Base-by-base conservation (phyloP, 2,329 filamentous ascomycete genomes). In the Pestalotiopsis sp. region DNA sequence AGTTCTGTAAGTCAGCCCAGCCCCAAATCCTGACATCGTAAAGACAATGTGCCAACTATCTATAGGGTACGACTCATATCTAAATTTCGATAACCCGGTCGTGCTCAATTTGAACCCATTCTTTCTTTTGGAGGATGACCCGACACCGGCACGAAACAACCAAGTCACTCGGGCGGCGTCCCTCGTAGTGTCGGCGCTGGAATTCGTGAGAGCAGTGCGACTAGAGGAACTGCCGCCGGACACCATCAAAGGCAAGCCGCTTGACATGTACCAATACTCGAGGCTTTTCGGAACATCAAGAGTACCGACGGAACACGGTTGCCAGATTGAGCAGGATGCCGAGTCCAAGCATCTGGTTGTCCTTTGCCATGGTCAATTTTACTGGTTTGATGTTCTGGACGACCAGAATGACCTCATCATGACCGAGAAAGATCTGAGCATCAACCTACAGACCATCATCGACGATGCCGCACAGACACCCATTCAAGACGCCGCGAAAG, bases 221-320 rank as follows among this genome's bases (percentile, higher is more conserved):
- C 94, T 92, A 74, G 96, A 98, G 79, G 96, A 99, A 77, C 86
- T 99, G 9, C 92, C 94, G 1, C 95, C 96, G 0, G 96, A 99
- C 80, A 94, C 87, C 1, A 81, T 98, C 70, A 92, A 91, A 74
- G 94, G 93, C 23, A 91, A 90, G 25, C 94, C 96, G 0, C 86
- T 99, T 20, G 96, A 94, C 85, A 99, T 99, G 96, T 97, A 98
- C 79, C 96, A 99, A 79, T 98, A 97, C 82, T 97, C 95, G 0
- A 89, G 95, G 20, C 85, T 99, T 36, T 99, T 99, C 76, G 96
- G 96, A 65, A 98, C 96, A 1, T 95, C 96, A 60, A 90, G 96
- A 72, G 93, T 99, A 9, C 96, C 96, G 0, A 98, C 95, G 0
- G 93, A 97, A 38, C 91, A 96, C 77, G 96, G 96, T 4, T 99